Evolutionary conservation across 768 basidiomycete genomes (phyloP).

Genomic region (Trametes maxima): DNA sequence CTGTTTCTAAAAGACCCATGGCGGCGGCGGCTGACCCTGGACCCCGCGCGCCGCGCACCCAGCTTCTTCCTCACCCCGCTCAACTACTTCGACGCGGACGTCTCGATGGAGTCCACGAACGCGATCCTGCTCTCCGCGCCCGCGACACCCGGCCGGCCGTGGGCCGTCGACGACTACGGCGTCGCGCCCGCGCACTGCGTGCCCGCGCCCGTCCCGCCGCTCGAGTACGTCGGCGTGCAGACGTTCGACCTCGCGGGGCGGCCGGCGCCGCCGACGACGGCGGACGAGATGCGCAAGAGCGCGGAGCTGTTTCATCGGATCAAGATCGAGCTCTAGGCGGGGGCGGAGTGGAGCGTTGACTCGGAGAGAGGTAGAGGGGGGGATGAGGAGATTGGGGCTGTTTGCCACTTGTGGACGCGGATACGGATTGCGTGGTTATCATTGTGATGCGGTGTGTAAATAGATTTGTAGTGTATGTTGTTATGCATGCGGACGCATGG

Average conservation of each 20-base stretch:
- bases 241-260: constrained; percentile 41
- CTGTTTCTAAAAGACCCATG: neutral
- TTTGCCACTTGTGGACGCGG: too few relatives aligned
- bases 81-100: constrained; percentile 67
- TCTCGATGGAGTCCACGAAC: constrained; percentile 59
- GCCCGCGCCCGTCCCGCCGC: constrained; percentile 40
- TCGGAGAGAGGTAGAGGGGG: too few relatives aligned
- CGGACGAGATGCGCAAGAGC: constrained; percentile 43
- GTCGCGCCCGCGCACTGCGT: constrained; percentile 47
- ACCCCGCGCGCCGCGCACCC: neutral
- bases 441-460: too few relatives aligned
- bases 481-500: too few relatives aligned
- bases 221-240: constrained; percentile 41
- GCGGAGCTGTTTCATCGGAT: constrained; percentile 39
- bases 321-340: constrained; percentile 29
- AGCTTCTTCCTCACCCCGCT: constrained; percentile 63
- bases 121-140: constrained; percentile 51
- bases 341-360: neutral
- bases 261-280: constrained; percentile 29
- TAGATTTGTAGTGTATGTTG: too few relatives aligned
- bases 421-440: too few relatives aligned
- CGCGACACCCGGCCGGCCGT: constrained; percentile 39
- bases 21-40: neutral
- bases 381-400: too few relatives aligned
- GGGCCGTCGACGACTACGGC: constrained; percentile 53